These are phyloP conservation scores for Mycena kentingensis DNA, from an alignment of 768 basidiomycete genomes.

Conservation along the genomic window DNA sequence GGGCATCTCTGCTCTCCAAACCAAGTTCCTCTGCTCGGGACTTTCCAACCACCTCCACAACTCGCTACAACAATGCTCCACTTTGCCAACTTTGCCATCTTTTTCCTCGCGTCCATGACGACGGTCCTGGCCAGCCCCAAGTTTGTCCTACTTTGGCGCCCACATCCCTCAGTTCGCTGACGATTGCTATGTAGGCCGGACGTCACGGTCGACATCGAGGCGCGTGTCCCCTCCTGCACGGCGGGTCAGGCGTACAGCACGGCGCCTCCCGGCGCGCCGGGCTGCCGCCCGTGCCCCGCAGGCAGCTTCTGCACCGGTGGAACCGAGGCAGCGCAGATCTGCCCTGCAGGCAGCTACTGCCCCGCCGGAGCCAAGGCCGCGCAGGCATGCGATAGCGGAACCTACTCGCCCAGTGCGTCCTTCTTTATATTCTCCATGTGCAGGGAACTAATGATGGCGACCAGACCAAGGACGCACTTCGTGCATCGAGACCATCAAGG, in stretches of 20 bases:
- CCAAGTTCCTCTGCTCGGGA: not conserved
- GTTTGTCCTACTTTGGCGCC: not conserved
- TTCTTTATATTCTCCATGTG: not conserved
- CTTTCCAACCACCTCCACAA: not conserved
- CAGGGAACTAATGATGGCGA: not conserved
- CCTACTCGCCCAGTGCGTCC: constrained; percentile 13
- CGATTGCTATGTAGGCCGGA: not conserved
- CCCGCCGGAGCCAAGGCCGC: not conserved
- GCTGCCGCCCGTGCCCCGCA: not conserved
- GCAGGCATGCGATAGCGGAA: not conserved
- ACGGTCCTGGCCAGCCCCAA: not conserved
- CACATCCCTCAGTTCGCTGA: not conserved
- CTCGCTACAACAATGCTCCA: not conserved
- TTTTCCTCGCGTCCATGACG: not conserved
- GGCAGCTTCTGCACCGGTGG: not conserved
- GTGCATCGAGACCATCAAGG: not conserved
- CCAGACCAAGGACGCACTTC: not conserved
- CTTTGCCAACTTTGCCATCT: not conserved
- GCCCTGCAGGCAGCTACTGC: not conserved
- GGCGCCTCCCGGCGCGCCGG: too few relatives aligned
- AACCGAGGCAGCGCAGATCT: not conserved
- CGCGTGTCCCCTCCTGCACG: too few relatives aligned
- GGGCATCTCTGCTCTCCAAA: not conserved
- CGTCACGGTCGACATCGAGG: too few relatives aligned
- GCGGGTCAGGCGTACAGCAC: too few relatives aligned